These are phyloP conservation scores for Gossypium herbaceum DNA, from an alignment of 345 rosid genomes.

Conservation along the genomic window DNA sequence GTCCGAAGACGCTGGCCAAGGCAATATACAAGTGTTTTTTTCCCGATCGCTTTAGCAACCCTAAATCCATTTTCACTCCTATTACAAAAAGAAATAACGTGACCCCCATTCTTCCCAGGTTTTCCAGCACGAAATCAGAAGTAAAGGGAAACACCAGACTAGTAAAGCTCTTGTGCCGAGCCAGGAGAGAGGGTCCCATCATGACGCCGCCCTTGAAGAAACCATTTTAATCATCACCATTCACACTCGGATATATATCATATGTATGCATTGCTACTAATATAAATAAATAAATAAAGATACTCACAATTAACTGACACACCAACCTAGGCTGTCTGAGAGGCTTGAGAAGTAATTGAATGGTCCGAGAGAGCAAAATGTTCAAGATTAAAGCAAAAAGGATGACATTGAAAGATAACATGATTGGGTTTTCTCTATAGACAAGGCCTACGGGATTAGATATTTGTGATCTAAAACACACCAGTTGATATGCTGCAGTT, in stretches of 20 bases:
- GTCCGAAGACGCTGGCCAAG: slow-evolving; percentile 19
- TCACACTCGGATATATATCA: not conserved
- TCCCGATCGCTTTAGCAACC: not conserved
- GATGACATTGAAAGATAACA: slow-evolving; percentile 32
- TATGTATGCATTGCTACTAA: not conserved
- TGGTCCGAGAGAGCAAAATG: slow-evolving; percentile 28
- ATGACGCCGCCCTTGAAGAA: slow-evolving; percentile 63
- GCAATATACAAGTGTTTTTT: not conserved
- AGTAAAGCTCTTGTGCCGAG: slow-evolving; percentile 35
- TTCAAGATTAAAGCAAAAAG: slow-evolving; percentile 39
- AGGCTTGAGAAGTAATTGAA: slow-evolving; percentile 62
- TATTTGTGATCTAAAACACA: slow-evolving; percentile 26
- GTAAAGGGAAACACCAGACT: slow-evolving; percentile 35
- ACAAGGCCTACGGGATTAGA: slow-evolving; percentile 36
- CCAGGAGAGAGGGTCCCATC: slow-evolving; percentile 71
- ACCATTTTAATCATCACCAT: not conserved
- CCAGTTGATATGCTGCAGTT: slow-evolving; percentile 7
- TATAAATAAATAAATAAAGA: not conserved
- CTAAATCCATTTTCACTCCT: not conserved
- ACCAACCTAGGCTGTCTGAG: slow-evolving; percentile 66
- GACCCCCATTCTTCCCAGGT: slow-evolving; percentile 52
- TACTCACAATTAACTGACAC: slow-evolving; percentile 64
- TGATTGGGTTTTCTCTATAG: slow-evolving; percentile 40
- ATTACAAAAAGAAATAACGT: slow-evolving; percentile 19
- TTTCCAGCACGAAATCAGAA: slow-evolving; percentile 39